Conservation (phyloP, 75 land plant species). For the Pinus albicaulis region DNA sequence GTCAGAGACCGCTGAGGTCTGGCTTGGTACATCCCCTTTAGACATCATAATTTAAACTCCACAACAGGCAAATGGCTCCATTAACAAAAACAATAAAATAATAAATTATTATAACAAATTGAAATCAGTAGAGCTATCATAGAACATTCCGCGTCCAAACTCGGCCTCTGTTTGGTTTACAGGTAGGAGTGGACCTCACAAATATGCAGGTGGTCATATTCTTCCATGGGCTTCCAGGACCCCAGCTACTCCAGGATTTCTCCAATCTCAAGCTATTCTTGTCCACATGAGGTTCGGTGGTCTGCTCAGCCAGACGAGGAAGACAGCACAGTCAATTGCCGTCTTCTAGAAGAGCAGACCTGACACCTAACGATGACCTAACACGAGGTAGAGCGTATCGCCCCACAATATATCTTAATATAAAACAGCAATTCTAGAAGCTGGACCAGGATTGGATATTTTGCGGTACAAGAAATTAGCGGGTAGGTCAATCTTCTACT, state of each 20-base stretch:
- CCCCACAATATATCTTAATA: no score
- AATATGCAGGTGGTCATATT: background rate
- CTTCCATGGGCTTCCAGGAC: background rate
- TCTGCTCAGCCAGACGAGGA: no score
- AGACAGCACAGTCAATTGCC: background rate
- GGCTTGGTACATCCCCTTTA: background rate
- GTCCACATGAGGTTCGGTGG: no score
- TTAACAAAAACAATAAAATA: background rate
- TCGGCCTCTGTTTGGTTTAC: background rate
- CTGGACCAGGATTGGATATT: no score
- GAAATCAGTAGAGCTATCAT: background rate
- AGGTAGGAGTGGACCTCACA: background rate
- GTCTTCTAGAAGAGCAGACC: background rate
- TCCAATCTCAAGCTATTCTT: no score
- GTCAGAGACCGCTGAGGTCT: no score
- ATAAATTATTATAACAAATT: background rate
- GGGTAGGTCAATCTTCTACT: no score
- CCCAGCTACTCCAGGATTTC: background rate
- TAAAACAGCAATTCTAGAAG: no score
- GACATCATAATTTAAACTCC: background rate
- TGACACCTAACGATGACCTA: background rate
- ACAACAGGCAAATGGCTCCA: background rate
- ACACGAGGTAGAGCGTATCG: background rate
- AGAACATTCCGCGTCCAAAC: slow-evolving; percentile 8
- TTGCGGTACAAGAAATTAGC: no score